Evolutionary conservation across 2,329 filamentous ascomycete species (phyloP), one percentile per base, ranked within the genome.

Genomic region (Alternaria longipes): DNA sequence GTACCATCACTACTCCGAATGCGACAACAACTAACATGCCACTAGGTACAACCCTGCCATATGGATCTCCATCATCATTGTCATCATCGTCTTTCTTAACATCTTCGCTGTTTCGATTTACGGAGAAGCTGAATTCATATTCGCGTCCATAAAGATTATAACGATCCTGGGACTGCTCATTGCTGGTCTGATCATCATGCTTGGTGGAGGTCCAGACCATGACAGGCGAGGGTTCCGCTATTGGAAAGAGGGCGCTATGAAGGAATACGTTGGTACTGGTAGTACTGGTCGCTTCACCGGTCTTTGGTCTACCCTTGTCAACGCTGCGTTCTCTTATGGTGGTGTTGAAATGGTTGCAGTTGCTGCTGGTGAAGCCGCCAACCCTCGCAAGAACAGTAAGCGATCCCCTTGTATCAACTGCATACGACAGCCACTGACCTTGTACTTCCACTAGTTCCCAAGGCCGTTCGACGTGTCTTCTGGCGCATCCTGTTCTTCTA

Each of bases 211-310:
- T 20, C 75, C 75, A 9, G 71, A 75, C 51, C 65, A 75, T 32
- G 75, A 78, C 51, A 70, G 53, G 26, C 66, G 73, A 36, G 90
- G 90, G 2, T 92, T 92, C 75, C 78, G 82, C 40, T 91, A 91
- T 77, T 93, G 90, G 91, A 85, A 81, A 54, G 77, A 88, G 32
- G 90, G 89, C 1, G 87, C 89, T 0, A 76, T 79, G 74, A 79
- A 75, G 46, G 72, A 76, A 46, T 78, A 78, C 54, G 67, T 77
- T 41, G 90, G 91, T 67, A 80, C 79, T 0, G 87, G 87, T 1
- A 65, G 72, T 4, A 86, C 83, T 80, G 90, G 89, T 14, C 81
- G 83, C 14, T 92, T 92, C 70, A 81, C 91, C 5, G 87, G 85
- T 16, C 87, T 86, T 64, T 89, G 74, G 74, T 78, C 62, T 49